phyloP scores from a whole-genome alignment of 768 basidiomycete genomes.

The Hericium coralloides region DNA sequence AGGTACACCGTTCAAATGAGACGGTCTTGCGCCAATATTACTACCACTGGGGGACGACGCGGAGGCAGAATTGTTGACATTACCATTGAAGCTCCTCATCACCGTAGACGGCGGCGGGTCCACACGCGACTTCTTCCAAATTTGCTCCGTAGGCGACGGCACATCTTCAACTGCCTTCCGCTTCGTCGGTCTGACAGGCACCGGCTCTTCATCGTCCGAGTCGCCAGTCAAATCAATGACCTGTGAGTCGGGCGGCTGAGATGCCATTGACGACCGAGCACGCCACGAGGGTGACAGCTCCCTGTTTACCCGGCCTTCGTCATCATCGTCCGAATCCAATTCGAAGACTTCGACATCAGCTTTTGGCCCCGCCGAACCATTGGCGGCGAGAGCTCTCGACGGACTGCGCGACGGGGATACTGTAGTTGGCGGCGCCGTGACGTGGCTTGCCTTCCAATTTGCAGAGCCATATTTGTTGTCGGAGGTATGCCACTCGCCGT shows the following conservation, averaged over 20 bases:
- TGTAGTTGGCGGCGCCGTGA: slow-evolving; percentile 17
- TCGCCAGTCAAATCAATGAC: slow-evolving; percentile 85
- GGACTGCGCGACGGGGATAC: slow-evolving; percentile 13
- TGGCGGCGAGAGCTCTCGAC: slow-evolving; percentile 13
- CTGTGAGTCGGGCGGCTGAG: slow-evolving; percentile 17
- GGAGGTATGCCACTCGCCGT: slow-evolving; percentile 92
- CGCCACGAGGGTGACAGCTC: slow-evolving; percentile 61
- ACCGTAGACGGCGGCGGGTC: slow-evolving; percentile 17
- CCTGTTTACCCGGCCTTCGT: slow-evolving; percentile 66
- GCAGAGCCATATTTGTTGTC: slow-evolving; percentile 78
- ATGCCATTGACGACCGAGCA: slow-evolving; percentile 4
- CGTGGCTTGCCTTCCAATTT: slow-evolving; percentile 57
- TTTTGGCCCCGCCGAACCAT: slow-evolving; percentile 20
- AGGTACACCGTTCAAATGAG: slow-evolving; percentile 7
- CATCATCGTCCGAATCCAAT: slow-evolving; percentile 61
- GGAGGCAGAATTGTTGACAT: slow-evolving; percentile 10
- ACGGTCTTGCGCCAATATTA: slow-evolving; percentile 11
- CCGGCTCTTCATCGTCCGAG: slow-evolving; percentile 47
- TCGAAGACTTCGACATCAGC: slow-evolving; percentile 43
- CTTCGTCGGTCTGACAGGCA: slow-evolving; percentile 49
- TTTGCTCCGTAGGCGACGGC: slow-evolving; percentile 49
- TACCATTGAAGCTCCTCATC: slow-evolving; percentile 7
- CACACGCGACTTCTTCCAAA: slow-evolving; percentile 62
- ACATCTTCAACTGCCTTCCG: slow-evolving; percentile 38
- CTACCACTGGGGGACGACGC: slow-evolving; percentile 5